A percentile compares a stretch with the other conserved stretches of the same genome.
These are phyloP conservation scores for Scortechinia acanthostroma DNA, from an alignment of 2,329 filamentous ascomycete genomes.

Conservation along the genomic window DNA sequence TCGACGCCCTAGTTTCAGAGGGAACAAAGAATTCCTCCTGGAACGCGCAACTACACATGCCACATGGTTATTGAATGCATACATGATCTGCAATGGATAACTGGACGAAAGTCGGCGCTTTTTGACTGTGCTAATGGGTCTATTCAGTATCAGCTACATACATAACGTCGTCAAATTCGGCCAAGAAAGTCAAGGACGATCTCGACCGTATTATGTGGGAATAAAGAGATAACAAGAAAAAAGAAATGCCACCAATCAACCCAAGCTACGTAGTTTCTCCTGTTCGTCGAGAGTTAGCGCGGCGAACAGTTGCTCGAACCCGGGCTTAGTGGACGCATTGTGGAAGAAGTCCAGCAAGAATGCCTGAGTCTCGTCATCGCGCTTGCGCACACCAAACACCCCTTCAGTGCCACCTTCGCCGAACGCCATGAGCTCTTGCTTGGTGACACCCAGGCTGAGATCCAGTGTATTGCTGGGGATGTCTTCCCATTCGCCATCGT, in stretches of 20 bases:
- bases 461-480: constrained; percentile 65
- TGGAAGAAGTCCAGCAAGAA: constrained; percentile 81
- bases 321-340: constrained; percentile 19
- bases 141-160: too few species aligned
- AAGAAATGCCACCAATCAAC: not conserved
- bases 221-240: not conserved
- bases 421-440: constrained; percentile 75
- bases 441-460: constrained; percentile 62
- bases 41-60: too few species aligned
- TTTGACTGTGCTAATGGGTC: too few species aligned
- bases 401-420: constrained; percentile 49
- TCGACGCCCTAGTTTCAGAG: too few species aligned
- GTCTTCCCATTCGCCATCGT: constrained; percentile 85
- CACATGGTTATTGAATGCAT: too few species aligned
- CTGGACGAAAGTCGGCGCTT: too few species aligned
- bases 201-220: too few species aligned
- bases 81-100: too few species aligned
- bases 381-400: constrained; percentile 43
- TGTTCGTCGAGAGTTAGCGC: constrained; percentile 10
- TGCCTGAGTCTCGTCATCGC: constrained; percentile 83
- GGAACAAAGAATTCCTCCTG: too few species aligned
- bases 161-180: too few species aligned
- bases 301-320: constrained; percentile 9
- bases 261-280: constrained; percentile 7
- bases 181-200: too few species aligned